Evolutionary conservation across 2,329 filamentous ascomycete genomes (phyloP), one percentile per base, ranked within the genome.

Genomic region (Aspergillus carbonarius): DNA sequence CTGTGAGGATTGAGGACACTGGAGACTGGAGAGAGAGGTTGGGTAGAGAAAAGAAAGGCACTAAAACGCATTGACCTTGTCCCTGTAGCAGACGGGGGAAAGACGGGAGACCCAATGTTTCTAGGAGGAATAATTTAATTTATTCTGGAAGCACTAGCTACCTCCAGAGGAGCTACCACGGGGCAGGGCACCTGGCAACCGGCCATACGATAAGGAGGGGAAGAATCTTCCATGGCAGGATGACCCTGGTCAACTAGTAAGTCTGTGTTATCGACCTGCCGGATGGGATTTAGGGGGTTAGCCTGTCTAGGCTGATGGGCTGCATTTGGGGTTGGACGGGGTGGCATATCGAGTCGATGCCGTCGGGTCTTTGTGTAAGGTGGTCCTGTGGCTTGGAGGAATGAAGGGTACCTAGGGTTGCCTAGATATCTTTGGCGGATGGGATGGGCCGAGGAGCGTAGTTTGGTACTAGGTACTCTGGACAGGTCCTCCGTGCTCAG

Each of bases 151-250:
- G 39, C 18, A 42, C 39, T 42, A 42, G 18, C 18, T 42, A 32
- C 30, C 30, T 32, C 8, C 30, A 32, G 23, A 32, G 39, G 39
- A 42, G 20, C 39, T 23, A 42, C 39, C 18, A 42, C 18, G 39
- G 39, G 39, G 18, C n/a, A 42, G 39, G 39, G 39, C 20, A 20
- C 18, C 39, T 42, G 44, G 44, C 44, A 5, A 15, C 25, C 44
- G 25, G 32, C 44, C 44, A 48, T 48, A 48, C 44, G 44, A 48
- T 48, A 48, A 48, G 44, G 44, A 32, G 25, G 44, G 44, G 44
- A 48, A 48, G 15, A 48, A 48, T 32, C 4, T 48, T 48, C 44
- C 44, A 48, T 48, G 25, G 25, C 23, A 17, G 10, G 9, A 48
- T 32, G 44, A 48, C 44, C 44, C 44, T n/a, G 27, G 44, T 48